Base-by-base conservation (phyloP, 2,329 filamentous ascomycete genomes). In the Calonectria naviculata region DNA sequence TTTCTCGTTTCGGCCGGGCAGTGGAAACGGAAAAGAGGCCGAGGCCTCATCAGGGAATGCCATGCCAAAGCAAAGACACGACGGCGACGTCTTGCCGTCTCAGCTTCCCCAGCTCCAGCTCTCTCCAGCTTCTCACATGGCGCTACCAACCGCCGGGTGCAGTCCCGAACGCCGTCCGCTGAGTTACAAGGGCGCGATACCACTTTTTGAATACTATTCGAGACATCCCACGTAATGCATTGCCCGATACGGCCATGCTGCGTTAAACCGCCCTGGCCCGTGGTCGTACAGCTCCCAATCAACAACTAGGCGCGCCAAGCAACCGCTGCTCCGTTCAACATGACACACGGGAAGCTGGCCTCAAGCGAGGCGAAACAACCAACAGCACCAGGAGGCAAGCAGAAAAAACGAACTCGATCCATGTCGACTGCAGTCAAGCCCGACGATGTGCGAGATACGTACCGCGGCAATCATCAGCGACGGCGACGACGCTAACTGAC, bases 341-440 rank as follows among this genome's bases (percentile, higher is more conserved):
- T 58, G 31, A 38, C 52, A 58, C 52, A 58, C 52, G 52, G 52
- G 52, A 58, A 58, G 52, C 52, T 58, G 52, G 52, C 52, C 52
- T 58, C 52, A 58, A 58, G 52, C 52, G 52, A 58, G 31, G 31
- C 36, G 31, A 38, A 58, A 38, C 52, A 34, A 58, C 52, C 52
- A 58, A 58, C 52, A 56, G 31, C 31, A 7, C 36, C 52, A 38
- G 26, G 34, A 38, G n/a, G 36, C 52, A 58, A 36, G 31, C 34
- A 58, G 31, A 38, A 38, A 19, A 19, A 46, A 58, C 21, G 52
- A 58, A 58, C 38, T 58, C 34, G 21, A 58, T 58, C 52, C 52
- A 34, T 58, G 52, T 26, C 21, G 36, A 36, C 52, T 61, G 56
- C 56, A 61, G 56, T 61, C 38, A 21, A 61, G 38, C 52, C 52